These are phyloP conservation scores for Penicillium alfredii DNA, from an alignment of 495 filamentous ascomycete genomes.

Conservation along the genomic window DNA sequence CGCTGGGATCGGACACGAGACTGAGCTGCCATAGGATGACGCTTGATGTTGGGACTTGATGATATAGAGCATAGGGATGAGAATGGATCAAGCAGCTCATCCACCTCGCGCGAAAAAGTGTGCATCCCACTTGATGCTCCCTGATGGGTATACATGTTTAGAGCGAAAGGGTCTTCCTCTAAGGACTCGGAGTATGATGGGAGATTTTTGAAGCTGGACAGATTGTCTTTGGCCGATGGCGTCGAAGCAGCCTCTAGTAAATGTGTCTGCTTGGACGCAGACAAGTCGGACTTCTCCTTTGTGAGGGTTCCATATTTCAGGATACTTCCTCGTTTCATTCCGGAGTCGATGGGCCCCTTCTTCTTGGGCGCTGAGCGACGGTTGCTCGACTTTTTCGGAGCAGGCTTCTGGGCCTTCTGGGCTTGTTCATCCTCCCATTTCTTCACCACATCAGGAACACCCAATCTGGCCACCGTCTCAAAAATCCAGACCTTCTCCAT, in stretches of 20 bases:
- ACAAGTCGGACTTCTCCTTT: slow-evolving; percentile 33
- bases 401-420: slow-evolving; percentile 26
- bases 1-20: slow-evolving; percentile 8
- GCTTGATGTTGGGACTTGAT: slow-evolving; percentile 19
- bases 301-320: slow-evolving; percentile 43
- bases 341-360: slow-evolving; percentile 38
- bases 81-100: slow-evolving; percentile 26
- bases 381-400: slow-evolving; percentile 22
- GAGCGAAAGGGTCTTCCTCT: slow-evolving; percentile 10
- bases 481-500: slow-evolving; percentile 71
- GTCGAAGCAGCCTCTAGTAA: slow-evolving; percentile 28
- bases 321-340: slow-evolving; percentile 43
- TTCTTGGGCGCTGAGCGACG: slow-evolving; percentile 33
- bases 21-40: slow-evolving; percentile 15
- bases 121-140: neutral
- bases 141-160: slow-evolving; percentile 18
- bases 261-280: slow-evolving; percentile 26
- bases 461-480: slow-evolving; percentile 61
- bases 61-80: slow-evolving; percentile 21
- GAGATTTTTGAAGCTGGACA: slow-evolving; percentile 5
- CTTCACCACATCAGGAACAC: slow-evolving; percentile 65
- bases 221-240: slow-evolving; percentile 11
- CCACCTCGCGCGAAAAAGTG: slow-evolving; percentile 15
- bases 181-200: slow-evolving; percentile 5
- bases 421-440: slow-evolving; percentile 65